phyloP scores from a whole-genome alignment of 1,139 yeast species.

The Kazachstania sp. region DNA sequence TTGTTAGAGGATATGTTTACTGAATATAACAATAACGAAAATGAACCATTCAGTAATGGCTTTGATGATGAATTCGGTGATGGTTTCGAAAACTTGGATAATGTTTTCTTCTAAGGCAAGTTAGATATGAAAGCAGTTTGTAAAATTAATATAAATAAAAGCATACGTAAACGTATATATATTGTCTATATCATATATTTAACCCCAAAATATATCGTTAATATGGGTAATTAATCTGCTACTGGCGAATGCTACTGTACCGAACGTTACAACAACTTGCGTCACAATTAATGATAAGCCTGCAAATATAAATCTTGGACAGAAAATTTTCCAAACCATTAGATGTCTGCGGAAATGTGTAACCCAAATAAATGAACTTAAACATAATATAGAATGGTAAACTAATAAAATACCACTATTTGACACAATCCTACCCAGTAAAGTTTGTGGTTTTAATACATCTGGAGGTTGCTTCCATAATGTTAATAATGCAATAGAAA shows the following conservation, averaged over 20 bases:
- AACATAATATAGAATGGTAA: constrained; percentile 62
- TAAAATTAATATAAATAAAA: neutral
- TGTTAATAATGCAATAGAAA: constrained; percentile 65
- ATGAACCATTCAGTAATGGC: constrained; percentile 26
- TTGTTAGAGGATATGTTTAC: constrained; percentile 15
- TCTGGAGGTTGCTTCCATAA: constrained; percentile 74
- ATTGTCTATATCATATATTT: neutral
- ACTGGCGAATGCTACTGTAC: constrained; percentile 61
- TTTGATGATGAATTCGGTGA: constrained; percentile 31
- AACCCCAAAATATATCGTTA: constrained; percentile 55
- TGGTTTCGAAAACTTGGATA: constrained; percentile 30
- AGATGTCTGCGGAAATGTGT: constrained; percentile 84
- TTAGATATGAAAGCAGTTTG: neutral
- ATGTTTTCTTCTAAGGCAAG: constrained; percentile 26
- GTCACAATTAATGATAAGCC: constrained; percentile 59
- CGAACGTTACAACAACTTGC: constrained; percentile 50
- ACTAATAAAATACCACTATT: constrained; percentile 59
- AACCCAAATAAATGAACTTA: constrained; percentile 72
- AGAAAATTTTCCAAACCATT: constrained; percentile 99
- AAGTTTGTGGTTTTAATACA: constrained; percentile 49
- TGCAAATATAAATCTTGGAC: constrained; percentile 90
- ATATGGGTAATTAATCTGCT: constrained; percentile 58
- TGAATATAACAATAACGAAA: constrained; percentile 17
- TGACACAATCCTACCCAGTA: constrained; percentile 61
- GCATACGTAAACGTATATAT: neutral